Conservation (phyloP, 345 rosid species). For the Populus davidiana region DNA sequence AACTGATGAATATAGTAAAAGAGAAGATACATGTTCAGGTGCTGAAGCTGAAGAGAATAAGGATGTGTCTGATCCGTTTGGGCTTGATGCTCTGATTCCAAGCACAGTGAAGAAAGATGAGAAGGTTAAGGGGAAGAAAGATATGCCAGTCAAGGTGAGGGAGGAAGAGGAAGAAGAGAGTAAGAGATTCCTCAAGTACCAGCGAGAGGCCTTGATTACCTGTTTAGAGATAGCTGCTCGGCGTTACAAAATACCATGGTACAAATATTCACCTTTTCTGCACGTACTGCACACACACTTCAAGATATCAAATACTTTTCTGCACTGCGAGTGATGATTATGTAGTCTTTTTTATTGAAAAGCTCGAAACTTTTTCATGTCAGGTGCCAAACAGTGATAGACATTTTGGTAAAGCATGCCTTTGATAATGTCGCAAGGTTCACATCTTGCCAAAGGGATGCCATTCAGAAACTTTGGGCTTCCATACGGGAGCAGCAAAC, state of each 20-base stretch:
- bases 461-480: conserved; percentile 80
- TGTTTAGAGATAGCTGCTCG: conserved; percentile 93
- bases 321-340: neutral
- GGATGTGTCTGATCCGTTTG: conserved; percentile 82
- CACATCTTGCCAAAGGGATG: conserved; percentile 77
- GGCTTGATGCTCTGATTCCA: conserved; percentile 74
- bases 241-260: conserved; percentile 86
- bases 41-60: conserved; percentile 34
- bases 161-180: conserved; percentile 56
- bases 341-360: neutral
- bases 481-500: conserved; percentile 78
- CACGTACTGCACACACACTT: neutral
- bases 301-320: no score
- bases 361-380: neutral
- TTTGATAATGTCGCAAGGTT: conserved; percentile 72
- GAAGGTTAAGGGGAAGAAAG: conserved; percentile 56
- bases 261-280: conserved; percentile 10
- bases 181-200: conserved; percentile 62
- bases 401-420: conserved; percentile 93
- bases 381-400: conserved; percentile 98
- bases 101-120: conserved; percentile 54
- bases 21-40: conserved; percentile 26
- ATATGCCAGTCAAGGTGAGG: conserved; percentile 28
- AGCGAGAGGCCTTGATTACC: conserved; percentile 75
- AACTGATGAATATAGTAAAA: conserved; percentile 28